A percentile compares a stretch with the other conserved stretches of the same genome.
phyloP scores from a whole-genome alignment of 768 basidiomycete genomes.

The Rhodocollybia butyracea region DNA sequence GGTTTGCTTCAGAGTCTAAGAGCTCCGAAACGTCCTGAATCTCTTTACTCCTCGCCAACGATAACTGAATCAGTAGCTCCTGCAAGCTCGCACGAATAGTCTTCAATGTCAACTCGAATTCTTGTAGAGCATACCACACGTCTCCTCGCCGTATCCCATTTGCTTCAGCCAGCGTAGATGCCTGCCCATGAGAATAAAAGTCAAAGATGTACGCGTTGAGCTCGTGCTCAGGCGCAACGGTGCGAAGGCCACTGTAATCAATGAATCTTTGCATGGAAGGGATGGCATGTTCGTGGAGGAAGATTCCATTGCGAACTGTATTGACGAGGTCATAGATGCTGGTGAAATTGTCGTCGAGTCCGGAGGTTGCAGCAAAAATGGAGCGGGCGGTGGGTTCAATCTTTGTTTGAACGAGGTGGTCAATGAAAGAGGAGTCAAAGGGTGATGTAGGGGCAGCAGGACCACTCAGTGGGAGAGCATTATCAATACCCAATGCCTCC shows the following conservation, averaged over 20 bases:
- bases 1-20: conserved; percentile 10
- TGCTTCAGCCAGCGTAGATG: conserved; percentile 39
- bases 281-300: conserved; percentile 56
- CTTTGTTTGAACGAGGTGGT: conserved; percentile 2
- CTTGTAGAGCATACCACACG: conserved; percentile 62
- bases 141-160: conserved; percentile 63
- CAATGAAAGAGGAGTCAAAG: conserved; percentile 23
- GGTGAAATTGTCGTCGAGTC: conserved; percentile 53
- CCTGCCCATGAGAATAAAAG: conserved; percentile 67
- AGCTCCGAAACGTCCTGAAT: conserved; percentile 17
- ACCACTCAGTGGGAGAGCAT: conserved; percentile 48
- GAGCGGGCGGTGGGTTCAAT: conserved; percentile 45
- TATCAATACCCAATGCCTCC: conserved; percentile 38
- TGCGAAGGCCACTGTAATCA: conserved; percentile 20
- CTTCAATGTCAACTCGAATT: conserved; percentile 50
- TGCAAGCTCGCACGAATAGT: conserved; percentile 49
- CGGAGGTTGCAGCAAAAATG: conserved; percentile 64
- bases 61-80: conserved; percentile 34
- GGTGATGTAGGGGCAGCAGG: conserved; percentile 16
- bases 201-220: conserved; percentile 69
- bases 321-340: conserved; percentile 48
- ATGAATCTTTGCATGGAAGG: conserved; percentile 44
- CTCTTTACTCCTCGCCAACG: conserved; percentile 16
- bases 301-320: conserved; percentile 50
- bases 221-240: conserved; percentile 14